Percentiles rank a stretch among this genome's conserved stretches.
phyloP scores from a whole-genome alignment of 1,284 basidiomycete genomes.

The Erythrobasidium hasegawianum region DNA sequence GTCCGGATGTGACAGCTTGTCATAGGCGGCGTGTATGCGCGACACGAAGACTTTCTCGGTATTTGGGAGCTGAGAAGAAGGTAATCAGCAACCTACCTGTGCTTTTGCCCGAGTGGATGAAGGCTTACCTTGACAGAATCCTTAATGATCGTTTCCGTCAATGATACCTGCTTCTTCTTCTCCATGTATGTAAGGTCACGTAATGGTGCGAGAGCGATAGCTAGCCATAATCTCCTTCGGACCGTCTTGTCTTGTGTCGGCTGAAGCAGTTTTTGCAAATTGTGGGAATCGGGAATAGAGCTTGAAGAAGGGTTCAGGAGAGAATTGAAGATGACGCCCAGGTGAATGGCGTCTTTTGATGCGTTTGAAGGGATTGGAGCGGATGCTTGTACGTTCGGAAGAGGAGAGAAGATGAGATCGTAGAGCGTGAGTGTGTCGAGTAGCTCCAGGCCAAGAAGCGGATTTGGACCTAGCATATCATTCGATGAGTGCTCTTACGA shows the following conservation, averaged over 20 bases:
- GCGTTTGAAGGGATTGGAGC: slow-evolving; percentile 56
- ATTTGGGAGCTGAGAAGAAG: slow-evolving; percentile 9
- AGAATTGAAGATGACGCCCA: slow-evolving; percentile 24
- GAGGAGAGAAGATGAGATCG: slow-evolving; percentile 58
- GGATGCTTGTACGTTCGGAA: slow-evolving; percentile 52
- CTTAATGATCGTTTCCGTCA: slow-evolving; percentile 67
- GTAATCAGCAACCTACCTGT: too few relatives aligned
- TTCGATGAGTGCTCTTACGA: too few relatives aligned
- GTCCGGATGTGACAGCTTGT: neutral
- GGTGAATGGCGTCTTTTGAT: slow-evolving; percentile 3
- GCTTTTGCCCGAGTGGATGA: neutral
- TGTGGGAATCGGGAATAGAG: neutral
- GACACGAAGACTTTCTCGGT: slow-evolving; percentile 12
- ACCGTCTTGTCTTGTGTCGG: slow-evolving; percentile 42
- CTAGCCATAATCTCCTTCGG: slow-evolving; percentile 66
- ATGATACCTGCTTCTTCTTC: slow-evolving; percentile 61
- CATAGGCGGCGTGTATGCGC: slow-evolving; percentile 3
- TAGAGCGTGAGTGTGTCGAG: slow-evolving; percentile 69
- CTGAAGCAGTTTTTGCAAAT: neutral
- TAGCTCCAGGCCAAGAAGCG: slow-evolving; percentile 65
- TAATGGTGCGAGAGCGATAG: slow-evolving; percentile 65
- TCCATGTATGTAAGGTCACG: slow-evolving; percentile 59
- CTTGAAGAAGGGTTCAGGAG: slow-evolving; percentile 14
- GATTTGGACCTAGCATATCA: slow-evolving; percentile 63
- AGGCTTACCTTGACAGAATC: slow-evolving; percentile 66